Conservation (phyloP, 2,329 filamentous ascomycete genomes). For the Aspergillus uvarum region DNA sequence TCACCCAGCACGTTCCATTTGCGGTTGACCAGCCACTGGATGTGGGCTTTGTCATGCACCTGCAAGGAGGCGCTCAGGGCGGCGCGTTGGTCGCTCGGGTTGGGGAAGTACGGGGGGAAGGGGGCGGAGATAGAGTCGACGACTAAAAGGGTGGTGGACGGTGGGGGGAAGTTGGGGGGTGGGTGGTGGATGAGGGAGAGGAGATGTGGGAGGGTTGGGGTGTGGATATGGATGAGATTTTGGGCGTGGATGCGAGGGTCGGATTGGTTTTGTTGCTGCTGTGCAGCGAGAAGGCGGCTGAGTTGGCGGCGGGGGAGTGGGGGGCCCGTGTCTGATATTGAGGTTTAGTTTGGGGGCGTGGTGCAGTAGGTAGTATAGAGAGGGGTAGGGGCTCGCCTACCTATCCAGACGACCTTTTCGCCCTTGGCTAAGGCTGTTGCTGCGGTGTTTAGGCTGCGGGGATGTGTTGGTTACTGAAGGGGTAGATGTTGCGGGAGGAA, state of each 20-base stretch:
- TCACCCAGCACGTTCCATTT: slow-evolving; percentile 65
- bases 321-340: slow-evolving; percentile 48
- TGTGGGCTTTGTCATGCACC: slow-evolving; percentile 39
- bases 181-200: slow-evolving; percentile 72
- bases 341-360: neutral
- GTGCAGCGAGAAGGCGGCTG: slow-evolving; percentile 41
- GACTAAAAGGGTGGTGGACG: slow-evolving; percentile 66
- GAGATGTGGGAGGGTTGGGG: slow-evolving; percentile 61
- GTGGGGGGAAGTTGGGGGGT: slow-evolving; percentile 62
- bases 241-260: slow-evolving; percentile 23
- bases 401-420: slow-evolving; percentile 75
- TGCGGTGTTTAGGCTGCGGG: slow-evolving; percentile 66
- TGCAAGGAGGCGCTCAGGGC: too few relatives aligned
- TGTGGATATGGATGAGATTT: slow-evolving; percentile 65
- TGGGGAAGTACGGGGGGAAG: slow-evolving; percentile 74
- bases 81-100: slow-evolving; percentile 40
- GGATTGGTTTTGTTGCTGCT: slow-evolving; percentile 11
- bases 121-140: slow-evolving; percentile 76
- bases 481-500: slow-evolving; percentile 11
- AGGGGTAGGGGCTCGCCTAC: slow-evolving; percentile 51
- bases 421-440: slow-evolving; percentile 62
- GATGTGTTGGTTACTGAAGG: slow-evolving; percentile 1
- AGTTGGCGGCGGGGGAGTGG: slow-evolving; percentile 48
- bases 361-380: neutral
- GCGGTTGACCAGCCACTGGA: slow-evolving; percentile 36